phyloP scores from a whole-genome alignment of 2,329 filamentous ascomycete species.

The Fusarium chuoi region DNA sequence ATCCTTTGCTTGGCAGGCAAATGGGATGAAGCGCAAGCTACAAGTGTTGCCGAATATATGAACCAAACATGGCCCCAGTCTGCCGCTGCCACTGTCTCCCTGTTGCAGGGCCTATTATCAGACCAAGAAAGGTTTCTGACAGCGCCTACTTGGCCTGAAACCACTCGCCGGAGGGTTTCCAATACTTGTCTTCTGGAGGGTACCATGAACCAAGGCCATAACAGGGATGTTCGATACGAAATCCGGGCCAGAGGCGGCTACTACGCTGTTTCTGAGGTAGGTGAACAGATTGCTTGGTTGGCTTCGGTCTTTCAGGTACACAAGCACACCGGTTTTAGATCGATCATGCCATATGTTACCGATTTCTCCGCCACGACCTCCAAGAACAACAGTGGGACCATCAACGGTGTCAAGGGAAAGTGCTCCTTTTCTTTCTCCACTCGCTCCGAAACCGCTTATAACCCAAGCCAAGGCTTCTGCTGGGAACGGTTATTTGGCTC shows the following conservation, averaged over 20 bases:
- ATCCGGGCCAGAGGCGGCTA: background rate
- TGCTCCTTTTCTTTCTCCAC: background rate
- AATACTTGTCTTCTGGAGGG: background rate
- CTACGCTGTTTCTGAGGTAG: slow-evolving; percentile 6
- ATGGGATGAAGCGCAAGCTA: background rate
- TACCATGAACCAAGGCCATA: background rate
- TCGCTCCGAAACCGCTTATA: accelerated
- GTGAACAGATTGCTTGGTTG: slow-evolving; percentile 17
- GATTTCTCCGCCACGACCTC: accelerated
- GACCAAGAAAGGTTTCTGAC: background rate
- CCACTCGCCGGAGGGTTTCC: background rate
- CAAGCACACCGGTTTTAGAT: background rate
- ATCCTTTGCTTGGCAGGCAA: background rate
- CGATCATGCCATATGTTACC: background rate
- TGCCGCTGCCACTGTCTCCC: accelerated
- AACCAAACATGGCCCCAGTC: slow-evolving; percentile 10
- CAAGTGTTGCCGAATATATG: background rate
- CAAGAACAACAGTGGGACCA: accelerated
- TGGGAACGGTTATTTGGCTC: slow-evolving; percentile 5
- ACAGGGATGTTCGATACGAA: background rate
- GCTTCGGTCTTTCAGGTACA: background rate
- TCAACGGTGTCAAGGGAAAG: accelerated
- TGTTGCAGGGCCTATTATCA: background rate
- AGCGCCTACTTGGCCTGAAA: accelerated
- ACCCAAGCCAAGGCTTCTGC: background rate